Base-by-base conservation (phyloP, 805 yeast genomes). In the Scheffersomyces ergatensis region DNA sequence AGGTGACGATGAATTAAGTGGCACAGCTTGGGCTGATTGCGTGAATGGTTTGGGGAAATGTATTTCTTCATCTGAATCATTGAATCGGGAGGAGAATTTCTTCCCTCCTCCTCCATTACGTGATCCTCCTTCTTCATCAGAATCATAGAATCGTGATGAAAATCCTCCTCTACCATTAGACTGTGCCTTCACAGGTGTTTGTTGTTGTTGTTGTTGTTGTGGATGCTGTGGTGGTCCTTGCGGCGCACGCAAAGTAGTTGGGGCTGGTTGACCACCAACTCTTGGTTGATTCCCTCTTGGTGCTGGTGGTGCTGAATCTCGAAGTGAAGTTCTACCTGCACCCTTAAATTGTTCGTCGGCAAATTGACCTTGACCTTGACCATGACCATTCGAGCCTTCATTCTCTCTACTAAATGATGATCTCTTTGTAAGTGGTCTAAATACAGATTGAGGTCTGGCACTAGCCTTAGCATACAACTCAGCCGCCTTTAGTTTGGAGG, bases 41-140 rank as follows among this genome's bases (percentile, higher is more conserved):
- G 20, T 16, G n/a, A 17, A 16, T 17, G 14, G 39, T 35, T 25
- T 35, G 24, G 30, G 26, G 38, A 33, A 33, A 25, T 38, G 31
- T 13, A 46, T 53, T 34, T 82, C 86, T 9, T 83, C 81, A 52
- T 82, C 86, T 2, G 85, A 80, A 53, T 83, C 89, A 6, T 67
- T 69, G 46, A 81, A 76, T 49, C 88, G 68, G 1, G 88, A 81
- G 41, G 63, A 73, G 59, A 70, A 76, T 1, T 60, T 62, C 18
- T n/a, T 14, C 11, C 29, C 19, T 18, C 18, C 5, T 5, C 32
- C 18, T 14, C 32, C 32, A 29, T 29, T 29, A 14, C 32, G n/a
- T 5, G 15, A 29, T 14, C 18, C 32, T 14, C 18, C 9, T 29
- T 6, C 17, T 12, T 83, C 81, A 51, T 82, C 86, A 2, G 85